These are phyloP conservation scores for Geotrichum citri-aurantii DNA, from an alignment of 1,139 yeast species.

Conservation along the genomic window DNA sequence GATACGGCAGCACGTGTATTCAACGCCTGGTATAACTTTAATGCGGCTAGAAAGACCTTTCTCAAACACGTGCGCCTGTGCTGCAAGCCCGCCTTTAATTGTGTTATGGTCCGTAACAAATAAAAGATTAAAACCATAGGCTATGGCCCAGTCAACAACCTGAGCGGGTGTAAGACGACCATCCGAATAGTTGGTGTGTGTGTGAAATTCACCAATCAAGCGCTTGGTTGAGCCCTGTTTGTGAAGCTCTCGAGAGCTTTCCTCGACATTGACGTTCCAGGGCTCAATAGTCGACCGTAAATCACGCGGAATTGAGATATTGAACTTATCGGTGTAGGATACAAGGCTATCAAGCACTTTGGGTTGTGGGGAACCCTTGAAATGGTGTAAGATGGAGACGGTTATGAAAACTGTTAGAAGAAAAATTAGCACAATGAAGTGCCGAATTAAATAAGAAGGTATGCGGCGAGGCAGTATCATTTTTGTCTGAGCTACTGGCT, in stretches of 20 bases:
- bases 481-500: not conserved
- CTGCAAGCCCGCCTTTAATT: conserved; percentile 24
- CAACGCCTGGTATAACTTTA: conserved; percentile 28
- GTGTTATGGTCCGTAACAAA: conserved; percentile 29
- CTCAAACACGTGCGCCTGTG: conserved; percentile 20
- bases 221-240: not conserved
- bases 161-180: conserved; percentile 26
- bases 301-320: conserved; percentile 20
- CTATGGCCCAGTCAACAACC: conserved; percentile 29
- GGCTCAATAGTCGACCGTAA: conserved; percentile 18
- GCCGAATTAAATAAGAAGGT: not conserved
- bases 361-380: conserved; percentile 13
- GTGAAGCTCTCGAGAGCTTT: not conserved
- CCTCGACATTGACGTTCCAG: conserved; percentile 16
- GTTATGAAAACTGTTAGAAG: conserved; percentile 18
- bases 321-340: conserved; percentile 22
- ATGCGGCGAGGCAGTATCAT: not conserved
- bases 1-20: conserved; percentile 28
- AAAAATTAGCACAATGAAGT: conserved; percentile 1
- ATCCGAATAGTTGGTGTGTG: conserved; percentile 28
- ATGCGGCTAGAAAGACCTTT: conserved; percentile 4
- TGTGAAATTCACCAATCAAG: conserved; percentile 24
- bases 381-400: conserved; percentile 13
- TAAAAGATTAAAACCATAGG: conserved; percentile 26
- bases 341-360: conserved; percentile 10